Evolutionary conservation across 2,329 filamentous ascomycete species (phyloP), one percentile per base, ranked within the genome.

Genomic region (Beauveria sp.): DNA sequence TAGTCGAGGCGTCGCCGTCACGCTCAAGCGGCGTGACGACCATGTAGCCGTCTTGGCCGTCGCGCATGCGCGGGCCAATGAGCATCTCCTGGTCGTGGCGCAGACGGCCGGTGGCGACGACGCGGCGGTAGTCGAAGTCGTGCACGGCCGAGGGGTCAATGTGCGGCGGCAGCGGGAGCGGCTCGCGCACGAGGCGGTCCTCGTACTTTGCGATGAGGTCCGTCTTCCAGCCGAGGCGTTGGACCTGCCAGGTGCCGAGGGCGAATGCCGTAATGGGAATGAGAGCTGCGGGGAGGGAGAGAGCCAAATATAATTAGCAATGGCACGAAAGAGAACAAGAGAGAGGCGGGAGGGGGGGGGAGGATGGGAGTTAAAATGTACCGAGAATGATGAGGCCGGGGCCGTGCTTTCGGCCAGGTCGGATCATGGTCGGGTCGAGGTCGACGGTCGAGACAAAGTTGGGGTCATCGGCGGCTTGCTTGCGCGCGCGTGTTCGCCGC

Each of bases 11-110:
- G 57, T 78, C 80, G 9, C 77, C 80, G 2, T 80, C 79, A 55
- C 92, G 80, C 76, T 97, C 92, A 5, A 99, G 79, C 22, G 94
- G 94, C 50, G 94, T 99, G 26, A 99, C 79, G 43, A 99, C 93
- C 69, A 96, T 84, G 75, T 86, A 99, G 2, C 94, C 94, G 70
- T 96, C 88, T 70, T 93, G 84, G 14, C 93, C 93, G 64, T 99
- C 93, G 64, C 86, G 83, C 78, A 96, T 85, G 53, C 94, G 85
- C 61, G 94, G 94, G 1, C 94, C 94, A 63, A 99, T 86, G 57
- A 99, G 80, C 92, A 99, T 99, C 79, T 99, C 94, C 72, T 90
- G 85, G 71, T 97, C 92, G 75, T 99, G 94, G 44, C 89, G 79
- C 67, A 91, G 86, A 61, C 75, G 78, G 10, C 94, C 94, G 0